A percentile compares a stretch with the other conserved stretches of the same genome.
These are phyloP conservation scores for Salix purpurea DNA, from an alignment of 345 rosid species.

Conservation along the genomic window DNA sequence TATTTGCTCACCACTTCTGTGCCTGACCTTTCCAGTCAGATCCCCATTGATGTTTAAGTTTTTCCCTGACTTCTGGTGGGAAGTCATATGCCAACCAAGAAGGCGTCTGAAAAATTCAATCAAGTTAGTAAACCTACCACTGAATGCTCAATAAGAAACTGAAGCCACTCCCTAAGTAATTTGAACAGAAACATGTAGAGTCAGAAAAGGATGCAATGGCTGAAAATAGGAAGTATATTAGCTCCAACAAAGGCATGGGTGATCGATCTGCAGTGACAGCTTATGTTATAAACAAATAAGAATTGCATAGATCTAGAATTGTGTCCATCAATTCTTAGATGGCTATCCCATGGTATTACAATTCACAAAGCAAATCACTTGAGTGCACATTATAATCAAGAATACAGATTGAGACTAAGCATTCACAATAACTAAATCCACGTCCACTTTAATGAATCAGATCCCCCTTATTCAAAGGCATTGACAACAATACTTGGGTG, in stretches of 20 bases:
- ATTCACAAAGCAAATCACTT: background rate
- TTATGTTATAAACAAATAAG: background rate
- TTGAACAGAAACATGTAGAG: background rate
- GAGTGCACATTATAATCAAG: background rate
- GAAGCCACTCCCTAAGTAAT: background rate
- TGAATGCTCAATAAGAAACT: background rate
- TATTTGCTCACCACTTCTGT: conserved; percentile 73
- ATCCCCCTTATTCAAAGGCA: background rate
- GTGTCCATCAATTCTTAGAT: background rate
- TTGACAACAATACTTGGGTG: background rate
- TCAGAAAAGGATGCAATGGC: background rate
- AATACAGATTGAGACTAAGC: too few species aligned
- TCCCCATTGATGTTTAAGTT: conserved; percentile 76
- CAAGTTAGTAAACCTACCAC: background rate
- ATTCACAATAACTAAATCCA: background rate
- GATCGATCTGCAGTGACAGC: background rate
- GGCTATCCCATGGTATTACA: background rate
- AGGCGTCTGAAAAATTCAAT: conserved; percentile 47
- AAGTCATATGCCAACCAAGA: conserved; percentile 88
- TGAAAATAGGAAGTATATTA: background rate
- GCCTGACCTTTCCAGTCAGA: conserved; percentile 98
- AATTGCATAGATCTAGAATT: background rate
- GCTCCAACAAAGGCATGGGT: background rate
- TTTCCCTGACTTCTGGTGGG: conserved; percentile 84
- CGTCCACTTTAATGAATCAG: background rate